A percentile compares a stretch with the other conserved stretches of the same genome.
phyloP scores from a whole-genome alignment of 192 early-diverging fungal species.

The Umbelopsis sp. region DNA sequence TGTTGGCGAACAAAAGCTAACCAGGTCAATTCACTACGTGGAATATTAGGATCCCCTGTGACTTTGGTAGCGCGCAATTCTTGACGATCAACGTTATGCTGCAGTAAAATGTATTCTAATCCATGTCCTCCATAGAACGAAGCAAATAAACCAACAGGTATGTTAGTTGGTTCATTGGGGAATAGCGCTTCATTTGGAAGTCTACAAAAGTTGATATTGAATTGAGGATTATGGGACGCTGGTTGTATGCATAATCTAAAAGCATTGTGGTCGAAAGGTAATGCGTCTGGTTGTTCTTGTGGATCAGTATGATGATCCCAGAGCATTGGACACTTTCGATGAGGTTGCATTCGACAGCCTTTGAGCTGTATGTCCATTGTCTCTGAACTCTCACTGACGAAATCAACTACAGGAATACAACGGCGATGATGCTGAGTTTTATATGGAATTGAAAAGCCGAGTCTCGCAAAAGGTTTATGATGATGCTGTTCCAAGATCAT shows the following conservation, averaged over 20 bases:
- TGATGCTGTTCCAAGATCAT: background rate
- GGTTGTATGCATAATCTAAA: background rate
- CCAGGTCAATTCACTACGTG: background rate
- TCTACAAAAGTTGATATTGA: background rate
- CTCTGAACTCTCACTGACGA: background rate
- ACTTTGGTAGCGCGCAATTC: background rate
- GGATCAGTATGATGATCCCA: background rate
- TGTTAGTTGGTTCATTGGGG: background rate
- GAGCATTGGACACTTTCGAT: background rate
- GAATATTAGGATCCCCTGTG: background rate
- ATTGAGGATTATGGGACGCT: background rate
- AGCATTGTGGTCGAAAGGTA: background rate
- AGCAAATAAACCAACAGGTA: background rate
- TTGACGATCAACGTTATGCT: background rate
- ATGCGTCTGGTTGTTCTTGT: background rate
- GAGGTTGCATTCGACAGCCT: background rate
- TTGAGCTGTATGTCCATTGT: background rate
- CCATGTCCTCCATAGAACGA: conserved; percentile 7
- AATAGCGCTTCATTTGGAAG: background rate
- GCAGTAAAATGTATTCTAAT: background rate
- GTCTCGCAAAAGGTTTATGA: background rate
- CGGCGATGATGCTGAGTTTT: background rate
- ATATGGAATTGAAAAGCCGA: background rate
- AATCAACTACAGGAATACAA: background rate
- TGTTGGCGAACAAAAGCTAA: background rate